These are phyloP conservation scores for Sporothrix globosa DNA, from an alignment of 2,329 filamentous ascomycete genomes.

Conservation along the genomic window DNA sequence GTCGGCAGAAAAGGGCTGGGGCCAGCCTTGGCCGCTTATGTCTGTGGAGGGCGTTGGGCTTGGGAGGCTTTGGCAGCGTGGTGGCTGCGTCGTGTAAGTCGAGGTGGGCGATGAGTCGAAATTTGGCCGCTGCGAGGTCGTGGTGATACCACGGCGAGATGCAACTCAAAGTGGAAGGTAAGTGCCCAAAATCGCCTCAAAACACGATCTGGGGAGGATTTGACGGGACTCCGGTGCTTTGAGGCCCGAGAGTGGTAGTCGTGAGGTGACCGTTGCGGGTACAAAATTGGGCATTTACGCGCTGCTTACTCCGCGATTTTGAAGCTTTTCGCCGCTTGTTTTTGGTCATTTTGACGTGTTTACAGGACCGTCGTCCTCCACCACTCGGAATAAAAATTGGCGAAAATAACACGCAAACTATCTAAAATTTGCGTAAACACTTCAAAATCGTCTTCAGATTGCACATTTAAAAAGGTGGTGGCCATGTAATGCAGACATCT, in stretches of 20 bases:
- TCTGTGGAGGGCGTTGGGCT: constrained; percentile 10
- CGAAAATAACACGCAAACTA: neutral
- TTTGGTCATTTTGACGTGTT: neutral
- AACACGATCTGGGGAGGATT: neutral
- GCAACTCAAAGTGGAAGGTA: neutral
- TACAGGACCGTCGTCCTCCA: neutral
- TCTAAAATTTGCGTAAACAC: neutral
- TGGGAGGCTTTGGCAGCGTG: constrained; percentile 8
- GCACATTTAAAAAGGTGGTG: neutral
- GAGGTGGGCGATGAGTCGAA: constrained; percentile 4
- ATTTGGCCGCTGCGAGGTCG: neutral
- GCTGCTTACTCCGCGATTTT: constrained; percentile 18
- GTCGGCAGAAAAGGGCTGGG: constrained; percentile 22
- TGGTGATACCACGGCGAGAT: neutral
- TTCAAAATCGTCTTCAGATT: neutral
- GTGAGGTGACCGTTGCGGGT: neutral
- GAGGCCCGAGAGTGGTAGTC: neutral
- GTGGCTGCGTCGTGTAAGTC: constrained; percentile 23
- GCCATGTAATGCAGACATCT: neutral
- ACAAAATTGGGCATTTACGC: neutral
- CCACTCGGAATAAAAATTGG: neutral
- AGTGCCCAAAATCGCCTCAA: constrained; percentile 7
- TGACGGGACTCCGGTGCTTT: neutral
- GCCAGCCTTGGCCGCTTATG: constrained; percentile 19
- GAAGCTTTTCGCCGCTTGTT: constrained; percentile 19